A percentile compares a stretch with the other conserved stretches of the same genome.
These are phyloP conservation scores for Cordyceps farinosa DNA, from an alignment of 2,329 filamentous ascomycete genomes.

Conservation along the genomic window DNA sequence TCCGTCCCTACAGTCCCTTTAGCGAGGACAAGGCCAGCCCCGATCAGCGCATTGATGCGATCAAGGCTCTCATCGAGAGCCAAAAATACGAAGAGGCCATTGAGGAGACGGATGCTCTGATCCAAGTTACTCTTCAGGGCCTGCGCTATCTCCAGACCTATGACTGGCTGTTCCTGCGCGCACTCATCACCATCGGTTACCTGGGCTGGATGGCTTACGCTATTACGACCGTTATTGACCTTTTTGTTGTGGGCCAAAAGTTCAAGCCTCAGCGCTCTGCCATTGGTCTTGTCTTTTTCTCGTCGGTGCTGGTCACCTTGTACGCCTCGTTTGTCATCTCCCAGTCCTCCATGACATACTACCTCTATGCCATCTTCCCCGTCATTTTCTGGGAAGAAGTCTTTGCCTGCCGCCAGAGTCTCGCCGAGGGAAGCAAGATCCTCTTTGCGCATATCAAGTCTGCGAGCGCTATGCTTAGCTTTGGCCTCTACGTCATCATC, in stretches of 20 bases:
- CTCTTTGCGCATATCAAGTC: constrained; percentile 69
- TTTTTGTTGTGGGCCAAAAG: constrained; percentile 75
- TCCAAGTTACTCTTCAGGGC: constrained; percentile 74
- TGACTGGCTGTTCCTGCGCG: constrained; percentile 93
- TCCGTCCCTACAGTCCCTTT: constrained; percentile 70
- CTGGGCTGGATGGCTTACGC: constrained; percentile 95
- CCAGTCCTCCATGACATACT: constrained; percentile 78
- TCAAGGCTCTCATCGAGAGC: constrained; percentile 63
- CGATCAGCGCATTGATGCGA: constrained; percentile 63
- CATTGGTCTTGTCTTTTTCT: constrained; percentile 62
- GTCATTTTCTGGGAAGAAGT: constrained; percentile 97
- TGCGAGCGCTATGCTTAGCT: constrained; percentile 50
- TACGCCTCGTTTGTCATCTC: constrained; percentile 79
- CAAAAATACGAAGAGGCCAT: constrained; percentile 75
- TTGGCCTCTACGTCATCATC: constrained; percentile 59
- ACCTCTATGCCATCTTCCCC: constrained; percentile 87
- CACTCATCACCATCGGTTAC: constrained; percentile 85
- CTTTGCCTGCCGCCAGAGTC: constrained; percentile 68
- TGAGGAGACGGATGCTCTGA: constrained; percentile 68
- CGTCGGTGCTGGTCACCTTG: constrained; percentile 68
- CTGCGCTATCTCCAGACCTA: constrained; percentile 95
- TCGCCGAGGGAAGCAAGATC: constrained; percentile 62
- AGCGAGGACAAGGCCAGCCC: constrained; percentile 60
- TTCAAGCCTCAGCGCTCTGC: constrained; percentile 61
- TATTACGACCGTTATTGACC: constrained; percentile 79